Conservation (phyloP, 2,329 filamentous ascomycete genomes). For the Fusarium udum region DNA sequence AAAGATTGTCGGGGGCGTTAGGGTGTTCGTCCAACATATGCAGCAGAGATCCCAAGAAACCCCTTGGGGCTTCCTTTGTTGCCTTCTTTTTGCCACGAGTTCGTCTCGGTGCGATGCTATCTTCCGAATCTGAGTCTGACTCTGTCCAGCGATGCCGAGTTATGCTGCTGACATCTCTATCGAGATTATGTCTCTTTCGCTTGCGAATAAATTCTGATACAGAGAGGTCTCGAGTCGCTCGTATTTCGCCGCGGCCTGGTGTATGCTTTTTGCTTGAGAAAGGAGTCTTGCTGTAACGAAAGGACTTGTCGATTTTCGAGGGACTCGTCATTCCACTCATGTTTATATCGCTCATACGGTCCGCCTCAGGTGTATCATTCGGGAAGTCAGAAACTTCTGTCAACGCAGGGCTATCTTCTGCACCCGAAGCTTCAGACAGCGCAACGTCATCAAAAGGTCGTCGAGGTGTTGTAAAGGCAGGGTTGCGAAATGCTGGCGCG, state of each 20-base stretch:
- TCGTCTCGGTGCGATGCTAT: conserved; percentile 37
- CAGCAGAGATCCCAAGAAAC: conserved; percentile 57
- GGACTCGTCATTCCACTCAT: conserved; percentile 58
- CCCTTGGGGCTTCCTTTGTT: conserved; percentile 27
- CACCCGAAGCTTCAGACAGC: conserved; percentile 65
- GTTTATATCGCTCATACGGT: conserved; percentile 55
- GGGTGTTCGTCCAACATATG: conserved; percentile 65
- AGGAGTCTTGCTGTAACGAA: conserved; percentile 55
- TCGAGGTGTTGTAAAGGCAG: conserved; percentile 71
- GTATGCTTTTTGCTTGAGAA: conserved; percentile 52
- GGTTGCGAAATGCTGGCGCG: conserved; percentile 68
- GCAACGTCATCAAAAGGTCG: conserved; percentile 63
- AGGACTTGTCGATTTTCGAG: conserved; percentile 56
- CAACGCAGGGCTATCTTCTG: conserved; percentile 68
- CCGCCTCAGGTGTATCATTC: conserved; percentile 62
- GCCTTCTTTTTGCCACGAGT: conserved; percentile 40
- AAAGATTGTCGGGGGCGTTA: conserved; percentile 66
- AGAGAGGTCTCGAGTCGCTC: conserved; percentile 53
- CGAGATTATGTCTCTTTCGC: conserved; percentile 61
- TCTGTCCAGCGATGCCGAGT: conserved; percentile 56
- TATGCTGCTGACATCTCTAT: conserved; percentile 63
- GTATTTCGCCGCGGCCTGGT: conserved; percentile 73
- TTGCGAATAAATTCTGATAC: conserved; percentile 61
- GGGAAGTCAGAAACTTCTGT: conserved; percentile 66
- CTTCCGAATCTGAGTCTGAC: conserved; percentile 62